phyloP scores from a whole-genome alignment of 768 basidiomycete species.

The Sutorius australiensis region DNA sequence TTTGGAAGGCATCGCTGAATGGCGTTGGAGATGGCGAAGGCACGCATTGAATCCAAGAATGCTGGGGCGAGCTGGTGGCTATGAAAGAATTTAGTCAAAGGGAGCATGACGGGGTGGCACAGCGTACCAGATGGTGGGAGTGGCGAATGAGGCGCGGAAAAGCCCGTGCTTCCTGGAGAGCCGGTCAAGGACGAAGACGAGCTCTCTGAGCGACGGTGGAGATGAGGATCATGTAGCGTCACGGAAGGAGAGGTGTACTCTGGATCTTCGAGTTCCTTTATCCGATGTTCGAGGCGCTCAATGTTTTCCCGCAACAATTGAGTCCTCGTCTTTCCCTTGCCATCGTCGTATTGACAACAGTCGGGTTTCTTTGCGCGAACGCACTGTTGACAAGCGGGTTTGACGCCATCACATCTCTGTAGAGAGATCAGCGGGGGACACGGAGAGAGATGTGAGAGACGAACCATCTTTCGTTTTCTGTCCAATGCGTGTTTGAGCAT shows the following conservation, averaged over 20 bases:
- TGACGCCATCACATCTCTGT: slow-evolving; percentile 73
- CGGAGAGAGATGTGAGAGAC: slow-evolving; percentile 3
- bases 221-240: slow-evolving; percentile 66
- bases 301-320: slow-evolving; percentile 78
- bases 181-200: slow-evolving; percentile 49
- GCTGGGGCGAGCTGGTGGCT: slow-evolving; percentile 50
- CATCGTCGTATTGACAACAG: slow-evolving; percentile 78
- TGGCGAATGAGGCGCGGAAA: slow-evolving; percentile 56
- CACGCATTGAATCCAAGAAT: slow-evolving; percentile 47
- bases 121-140: slow-evolving; percentile 51
- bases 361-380: slow-evolving; percentile 72
- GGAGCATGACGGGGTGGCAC: neutral
- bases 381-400: slow-evolving; percentile 79
- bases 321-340: slow-evolving; percentile 78
- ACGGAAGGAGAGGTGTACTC: slow-evolving; percentile 68
- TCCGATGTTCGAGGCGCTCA: slow-evolving; percentile 62
- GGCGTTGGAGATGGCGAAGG: slow-evolving; percentile 53
- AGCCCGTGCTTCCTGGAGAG: slow-evolving; percentile 49
- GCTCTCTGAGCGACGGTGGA: slow-evolving; percentile 40
- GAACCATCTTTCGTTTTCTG: slow-evolving; percentile 71
- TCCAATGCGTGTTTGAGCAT: slow-evolving; percentile 13
- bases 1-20: slow-evolving; percentile 47
- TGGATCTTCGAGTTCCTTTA: slow-evolving; percentile 72
- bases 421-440: slow-evolving; percentile 10
- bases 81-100: slow-evolving; percentile 8